Conservation (phyloP, 106 monocot genomes). For the Allium cepa region DNA sequence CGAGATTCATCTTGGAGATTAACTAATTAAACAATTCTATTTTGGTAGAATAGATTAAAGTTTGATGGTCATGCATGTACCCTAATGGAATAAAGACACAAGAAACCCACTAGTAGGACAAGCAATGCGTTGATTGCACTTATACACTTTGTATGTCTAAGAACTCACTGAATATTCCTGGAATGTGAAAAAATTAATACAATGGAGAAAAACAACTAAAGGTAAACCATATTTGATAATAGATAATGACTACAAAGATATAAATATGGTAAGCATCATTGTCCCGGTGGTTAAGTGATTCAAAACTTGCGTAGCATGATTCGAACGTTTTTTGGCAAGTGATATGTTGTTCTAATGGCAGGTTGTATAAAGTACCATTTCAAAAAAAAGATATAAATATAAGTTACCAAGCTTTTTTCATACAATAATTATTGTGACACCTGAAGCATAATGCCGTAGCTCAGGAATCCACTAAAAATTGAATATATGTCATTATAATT, state of each 20-base stretch:
- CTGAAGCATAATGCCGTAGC: constrained; percentile 63
- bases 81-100: neutral
- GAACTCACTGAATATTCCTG: neutral
- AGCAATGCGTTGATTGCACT: neutral
- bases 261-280: no score
- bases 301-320: no score
- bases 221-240: no score
- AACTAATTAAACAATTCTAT: no score
- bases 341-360: no score
- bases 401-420: constrained; percentile 61
- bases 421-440: constrained; percentile 66
- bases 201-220: neutral
- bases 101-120: neutral
- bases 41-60: no score
- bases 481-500: neutral
- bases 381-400: neutral
- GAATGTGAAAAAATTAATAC: neutral
- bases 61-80: no score
- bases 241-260: neutral
- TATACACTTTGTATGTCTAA: neutral
- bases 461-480: constrained; percentile 61
- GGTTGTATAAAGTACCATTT: no score
- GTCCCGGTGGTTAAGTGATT: no score
- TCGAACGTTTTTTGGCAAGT: no score
- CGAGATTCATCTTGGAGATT: no score